Evolutionary conservation across 345 rosid species (phyloP), one percentile per base, ranked within the genome.

Genomic region (Brassica nigra): DNA sequence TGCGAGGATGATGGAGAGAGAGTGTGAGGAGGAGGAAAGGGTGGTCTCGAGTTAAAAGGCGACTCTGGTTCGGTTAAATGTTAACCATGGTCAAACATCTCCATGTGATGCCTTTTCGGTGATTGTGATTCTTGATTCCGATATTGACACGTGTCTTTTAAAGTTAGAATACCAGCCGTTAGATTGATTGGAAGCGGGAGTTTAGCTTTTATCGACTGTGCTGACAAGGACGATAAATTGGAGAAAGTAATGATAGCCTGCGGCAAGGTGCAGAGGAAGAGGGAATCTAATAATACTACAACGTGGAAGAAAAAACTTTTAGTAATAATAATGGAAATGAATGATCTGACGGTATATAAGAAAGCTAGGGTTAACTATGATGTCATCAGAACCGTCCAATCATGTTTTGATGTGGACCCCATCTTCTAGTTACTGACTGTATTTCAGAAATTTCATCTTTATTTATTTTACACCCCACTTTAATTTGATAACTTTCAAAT

Each of bases 371-470:
- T 79, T 74, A 4, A 47, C 6, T 73, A 71, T 81, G 37, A 78
- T 87, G 88, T 84, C 90, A 86, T 90, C 94, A 86, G 2, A 83
- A 29, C 90, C 88, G 89, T 89, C 86, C 88, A 89, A 85, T 88
- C 91, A 87, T 84, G 74, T 78, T 84, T 81, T 70, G 9, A 68
- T 36, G 70, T 62, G 28, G 71, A 54, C 64, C 71, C 33, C 15
- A 65, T 66, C 39, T 44, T 44, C 27, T 37, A 61, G 30, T 39
- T 58, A 23, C 12, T 18, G 28, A 44, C 52, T 44, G 52, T 55
- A 20, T 28, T 15, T 47, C 78, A 11, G n/a, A 11, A 7, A 23
- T 72, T 64, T 65, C 36, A 52, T 37, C 20, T 31, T 47, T 27
- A 16, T 67, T 63, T 81, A 63, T 63, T 78, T 67, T 68, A 73